phyloP scores from a whole-genome alignment of 805 yeast genomes.

The Grigorovia transvaalensis region DNA sequence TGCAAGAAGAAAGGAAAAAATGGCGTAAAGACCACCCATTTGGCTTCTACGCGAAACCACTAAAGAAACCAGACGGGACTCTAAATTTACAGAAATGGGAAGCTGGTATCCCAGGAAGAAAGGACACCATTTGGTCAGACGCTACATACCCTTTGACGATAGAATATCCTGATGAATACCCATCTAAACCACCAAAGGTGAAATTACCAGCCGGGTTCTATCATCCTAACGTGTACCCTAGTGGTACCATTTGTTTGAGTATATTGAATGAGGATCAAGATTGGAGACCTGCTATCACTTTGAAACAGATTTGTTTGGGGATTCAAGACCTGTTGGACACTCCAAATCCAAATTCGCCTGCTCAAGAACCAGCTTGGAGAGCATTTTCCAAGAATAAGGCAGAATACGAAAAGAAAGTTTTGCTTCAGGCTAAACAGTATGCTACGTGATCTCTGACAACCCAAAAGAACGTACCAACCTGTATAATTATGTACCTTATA shows the following conservation, averaged over 20 bases:
- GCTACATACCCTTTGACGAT: slow-evolving; percentile 83
- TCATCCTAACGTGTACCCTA: slow-evolving; percentile 96
- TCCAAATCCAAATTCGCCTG: slow-evolving; percentile 94
- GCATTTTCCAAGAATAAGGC: slow-evolving; percentile 62
- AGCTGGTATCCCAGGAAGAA: slow-evolving; percentile 93
- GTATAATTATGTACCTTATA: not conserved
- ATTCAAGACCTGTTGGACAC: slow-evolving; percentile 81
- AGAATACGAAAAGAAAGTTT: slow-evolving; percentile 65
- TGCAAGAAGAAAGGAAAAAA: slow-evolving; percentile 90
- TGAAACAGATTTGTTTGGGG: slow-evolving; percentile 83
- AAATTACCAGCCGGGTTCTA: slow-evolving; percentile 82
- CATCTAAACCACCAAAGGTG: slow-evolving; percentile 94
- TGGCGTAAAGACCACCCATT: slow-evolving; percentile 99
- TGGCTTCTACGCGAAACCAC: slow-evolving; percentile 91
- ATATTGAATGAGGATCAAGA: slow-evolving; percentile 91
- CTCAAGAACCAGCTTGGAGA: slow-evolving; percentile 95
- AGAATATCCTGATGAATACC: slow-evolving; percentile 81
- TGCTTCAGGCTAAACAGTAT: slow-evolving; percentile 70
- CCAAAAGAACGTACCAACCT: too few relatives aligned
- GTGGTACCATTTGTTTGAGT: slow-evolving; percentile 90
- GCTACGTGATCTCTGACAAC: slow-evolving; percentile 36
- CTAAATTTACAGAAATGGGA: slow-evolving; percentile 81
- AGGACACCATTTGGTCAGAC: slow-evolving; percentile 76
- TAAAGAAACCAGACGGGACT: slow-evolving; percentile 68
- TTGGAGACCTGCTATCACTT: slow-evolving; percentile 95